Evolutionary conservation across 139 green algal species (phyloP).

Genomic region (Prasinococcaceae sp.): DNA sequence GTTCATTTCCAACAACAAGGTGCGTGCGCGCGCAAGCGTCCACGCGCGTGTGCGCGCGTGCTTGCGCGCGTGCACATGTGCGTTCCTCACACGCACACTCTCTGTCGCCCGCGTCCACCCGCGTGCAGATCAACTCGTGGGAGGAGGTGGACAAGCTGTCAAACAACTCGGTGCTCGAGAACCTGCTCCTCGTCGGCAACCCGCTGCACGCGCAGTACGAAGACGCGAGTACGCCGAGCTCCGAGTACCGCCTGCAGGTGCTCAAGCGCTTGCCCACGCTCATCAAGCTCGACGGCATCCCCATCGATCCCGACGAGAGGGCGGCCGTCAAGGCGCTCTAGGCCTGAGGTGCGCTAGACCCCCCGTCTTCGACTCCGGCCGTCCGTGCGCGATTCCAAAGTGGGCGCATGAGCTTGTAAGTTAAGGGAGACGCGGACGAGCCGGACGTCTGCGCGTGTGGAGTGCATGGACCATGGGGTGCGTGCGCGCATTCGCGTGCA

Average conservation of each 20-base stretch:
- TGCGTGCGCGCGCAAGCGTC: too few species aligned
- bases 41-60: neutral
- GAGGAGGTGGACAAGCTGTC: slow-evolving; percentile 47
- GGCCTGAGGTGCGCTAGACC: too few species aligned
- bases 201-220: slow-evolving; percentile 58
- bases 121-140: slow-evolving; percentile 39
- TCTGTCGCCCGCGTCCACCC: neutral
- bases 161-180: slow-evolving; percentile 41
- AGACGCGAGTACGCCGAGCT: neutral
- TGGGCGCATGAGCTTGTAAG: too few species aligned
- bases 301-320: slow-evolving; percentile 65
- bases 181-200: slow-evolving; percentile 77
- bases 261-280: slow-evolving; percentile 65
- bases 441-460: too few species aligned
- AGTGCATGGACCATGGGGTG: too few species aligned
- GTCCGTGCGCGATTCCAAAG: too few species aligned
- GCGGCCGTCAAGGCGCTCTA: slow-evolving; percentile 44
- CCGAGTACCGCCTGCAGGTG: slow-evolving; percentile 15
- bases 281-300: slow-evolving; percentile 80
- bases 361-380: too few species aligned
- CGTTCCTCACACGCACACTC: neutral
- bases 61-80: neutral
- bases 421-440: too few species aligned
- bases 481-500: too few species aligned
- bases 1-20: slow-evolving; percentile 77